A percentile compares a stretch with the other conserved stretches of the same genome.
Evolutionary conservation across 2,329 filamentous ascomycete genomes (phyloP).

Genomic region (Fusarium staphyleae): DNA sequence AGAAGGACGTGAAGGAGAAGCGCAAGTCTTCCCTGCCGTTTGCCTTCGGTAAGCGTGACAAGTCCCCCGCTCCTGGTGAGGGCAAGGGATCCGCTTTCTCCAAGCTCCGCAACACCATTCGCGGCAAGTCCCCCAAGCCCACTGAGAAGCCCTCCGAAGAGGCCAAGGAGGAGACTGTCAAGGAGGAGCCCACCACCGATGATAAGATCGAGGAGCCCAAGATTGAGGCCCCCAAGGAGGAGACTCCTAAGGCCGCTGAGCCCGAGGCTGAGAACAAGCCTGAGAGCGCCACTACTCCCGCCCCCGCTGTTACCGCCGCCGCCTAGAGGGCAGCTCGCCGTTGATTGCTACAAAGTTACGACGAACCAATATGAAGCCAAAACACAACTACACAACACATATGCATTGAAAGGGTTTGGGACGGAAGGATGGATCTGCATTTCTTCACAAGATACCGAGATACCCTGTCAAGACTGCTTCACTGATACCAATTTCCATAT

Average conservation of each 20-base stretch:
- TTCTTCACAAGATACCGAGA: constrained; percentile 60
- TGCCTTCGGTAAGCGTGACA: constrained; percentile 80
- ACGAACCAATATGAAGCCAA: constrained; percentile 37
- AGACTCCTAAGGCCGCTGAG: constrained; percentile 53
- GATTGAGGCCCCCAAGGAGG: constrained; percentile 54
- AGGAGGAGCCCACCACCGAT: constrained; percentile 49
- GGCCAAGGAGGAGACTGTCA: constrained; percentile 40
- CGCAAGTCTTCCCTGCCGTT: constrained; percentile 81
- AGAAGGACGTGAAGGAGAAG: constrained; percentile 78
- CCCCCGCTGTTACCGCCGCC: constrained; percentile 59
- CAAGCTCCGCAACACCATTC: constrained; percentile 66
- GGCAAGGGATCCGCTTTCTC: constrained; percentile 61
- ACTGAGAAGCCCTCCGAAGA: constrained; percentile 42
- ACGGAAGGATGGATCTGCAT: constrained; percentile 61
- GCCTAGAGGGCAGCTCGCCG: constrained; percentile 51
- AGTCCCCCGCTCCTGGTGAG: constrained; percentile 62
- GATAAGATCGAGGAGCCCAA: constrained; percentile 51
- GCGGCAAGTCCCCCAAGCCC: constrained; percentile 54
- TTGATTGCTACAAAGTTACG: constrained; percentile 40
- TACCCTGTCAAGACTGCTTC: constrained; percentile 62
- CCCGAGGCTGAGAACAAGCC: constrained; percentile 52
- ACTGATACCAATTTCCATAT: constrained; percentile 52
- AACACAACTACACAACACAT: constrained; percentile 41
- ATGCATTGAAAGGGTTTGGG: constrained; percentile 52
- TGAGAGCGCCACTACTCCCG: constrained; percentile 50